Conservation (phyloP, 2,329 filamentous ascomycete species). For the Paraconiothyrium sp. region DNA sequence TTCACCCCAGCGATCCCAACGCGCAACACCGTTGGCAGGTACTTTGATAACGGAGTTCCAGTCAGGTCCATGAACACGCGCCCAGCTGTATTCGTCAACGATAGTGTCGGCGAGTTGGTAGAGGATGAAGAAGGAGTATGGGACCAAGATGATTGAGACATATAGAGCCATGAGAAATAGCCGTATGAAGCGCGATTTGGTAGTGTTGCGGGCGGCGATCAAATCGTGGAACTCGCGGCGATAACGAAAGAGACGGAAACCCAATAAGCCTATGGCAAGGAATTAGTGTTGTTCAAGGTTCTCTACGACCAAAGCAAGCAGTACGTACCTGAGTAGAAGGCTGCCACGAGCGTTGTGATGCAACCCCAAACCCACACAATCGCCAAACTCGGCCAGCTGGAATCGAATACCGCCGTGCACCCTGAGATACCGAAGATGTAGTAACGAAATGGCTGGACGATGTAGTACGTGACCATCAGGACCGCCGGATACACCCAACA, state of each 20-base stretch:
- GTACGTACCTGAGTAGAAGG: slow-evolving; percentile 66
- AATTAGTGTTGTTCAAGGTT: slow-evolving; percentile 19
- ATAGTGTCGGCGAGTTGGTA: slow-evolving; percentile 33
- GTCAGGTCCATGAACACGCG: slow-evolving; percentile 58
- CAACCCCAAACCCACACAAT: slow-evolving; percentile 66
- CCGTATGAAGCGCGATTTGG: slow-evolving; percentile 68
- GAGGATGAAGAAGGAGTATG: slow-evolving; percentile 62
- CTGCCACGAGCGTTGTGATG: slow-evolving; percentile 62
- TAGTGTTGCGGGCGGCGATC: slow-evolving; percentile 63
- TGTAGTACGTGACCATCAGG: slow-evolving; percentile 65
- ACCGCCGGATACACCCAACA: slow-evolving; percentile 66
- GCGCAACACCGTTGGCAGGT: slow-evolving; percentile 55
- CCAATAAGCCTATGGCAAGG: slow-evolving; percentile 61
- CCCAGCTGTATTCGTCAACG: slow-evolving; percentile 63
- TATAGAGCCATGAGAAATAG: slow-evolving; percentile 66
- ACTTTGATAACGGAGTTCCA: slow-evolving; percentile 63
- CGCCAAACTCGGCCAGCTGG: slow-evolving; percentile 66
- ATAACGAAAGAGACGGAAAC: slow-evolving; percentile 69
- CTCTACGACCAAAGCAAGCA: too few relatives aligned
- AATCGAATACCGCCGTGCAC: slow-evolving; percentile 63
- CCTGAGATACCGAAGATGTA: slow-evolving; percentile 67
- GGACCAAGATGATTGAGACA: slow-evolving; percentile 62
- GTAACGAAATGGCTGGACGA: slow-evolving; percentile 69
- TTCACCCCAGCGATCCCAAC: slow-evolving; percentile 67
- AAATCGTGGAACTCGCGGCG: slow-evolving; percentile 66